A percentile compares a stretch with the other conserved stretches of the same genome.
phyloP scores from a whole-genome alignment of 2,329 filamentous ascomycete species.

The Arthroderma sp. region DNA sequence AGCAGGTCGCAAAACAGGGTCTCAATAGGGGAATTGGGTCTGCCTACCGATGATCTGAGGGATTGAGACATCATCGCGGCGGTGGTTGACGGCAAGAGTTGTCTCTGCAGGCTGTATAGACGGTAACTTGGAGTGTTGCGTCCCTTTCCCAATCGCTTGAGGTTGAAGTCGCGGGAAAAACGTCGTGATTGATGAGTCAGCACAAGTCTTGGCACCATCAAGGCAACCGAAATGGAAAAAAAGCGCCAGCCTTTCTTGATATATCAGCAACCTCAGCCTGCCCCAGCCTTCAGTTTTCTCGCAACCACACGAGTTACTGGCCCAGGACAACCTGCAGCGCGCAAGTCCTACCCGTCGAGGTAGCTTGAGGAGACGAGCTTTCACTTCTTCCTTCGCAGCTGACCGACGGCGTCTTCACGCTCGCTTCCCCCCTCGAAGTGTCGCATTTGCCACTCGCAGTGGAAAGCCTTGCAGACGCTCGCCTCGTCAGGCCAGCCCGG shows the following conservation, averaged over 20 bases:
- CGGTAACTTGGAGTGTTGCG: background rate
- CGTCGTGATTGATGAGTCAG: constrained; percentile 5
- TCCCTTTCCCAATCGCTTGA: background rate
- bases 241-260: background rate
- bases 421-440: constrained; percentile 26
- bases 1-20: constrained; percentile 16
- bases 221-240: background rate
- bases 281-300: background rate
- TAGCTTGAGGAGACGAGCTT: background rate
- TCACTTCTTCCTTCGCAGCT: constrained; percentile 17
- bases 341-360: background rate
- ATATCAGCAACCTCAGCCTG: background rate
- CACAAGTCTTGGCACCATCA: background rate
- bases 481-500: background rate
- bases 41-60: constrained; percentile 14
- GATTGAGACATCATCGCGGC: constrained; percentile 16
- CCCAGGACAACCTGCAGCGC: constrained; percentile 15
- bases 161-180: background rate
- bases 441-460: constrained; percentile 9
- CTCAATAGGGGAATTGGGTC: background rate
- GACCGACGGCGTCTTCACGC: constrained; percentile 20
- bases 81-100: constrained; percentile 3
- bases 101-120: background rate
- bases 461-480: background rate
- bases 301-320: constrained; percentile 16